These are phyloP conservation scores for Rosa lucieae DNA, from an alignment of 306 rosid genomes.

Conservation along the genomic window DNA sequence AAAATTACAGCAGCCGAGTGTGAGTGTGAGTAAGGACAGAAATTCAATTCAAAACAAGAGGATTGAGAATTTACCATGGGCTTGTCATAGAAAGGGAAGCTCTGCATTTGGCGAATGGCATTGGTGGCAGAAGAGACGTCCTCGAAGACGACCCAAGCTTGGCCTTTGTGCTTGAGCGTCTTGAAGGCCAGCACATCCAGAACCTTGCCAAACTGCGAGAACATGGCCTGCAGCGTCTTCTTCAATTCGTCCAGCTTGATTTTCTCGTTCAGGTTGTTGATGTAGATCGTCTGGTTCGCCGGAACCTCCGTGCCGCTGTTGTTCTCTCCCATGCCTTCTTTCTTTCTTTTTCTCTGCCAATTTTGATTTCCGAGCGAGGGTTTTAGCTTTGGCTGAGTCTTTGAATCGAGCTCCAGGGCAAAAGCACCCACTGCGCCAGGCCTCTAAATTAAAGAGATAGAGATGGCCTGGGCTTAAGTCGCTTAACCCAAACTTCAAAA, in stretches of 20 bases:
- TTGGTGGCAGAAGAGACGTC: slow-evolving; percentile 84
- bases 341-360: not conserved
- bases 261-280: slow-evolving; percentile 94
- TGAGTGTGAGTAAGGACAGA: not conserved
- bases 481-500: not conserved
- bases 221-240: slow-evolving; percentile 83
- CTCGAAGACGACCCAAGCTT: slow-evolving; percentile 95
- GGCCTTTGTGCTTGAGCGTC: slow-evolving; percentile 94
- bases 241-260: slow-evolving; percentile 94
- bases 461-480: not conserved
- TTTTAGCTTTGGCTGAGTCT: slow-evolving; percentile 2
- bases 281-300: slow-evolving; percentile 79
- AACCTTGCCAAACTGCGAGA: slow-evolving; percentile 96
- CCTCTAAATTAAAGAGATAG: not conserved
- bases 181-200: slow-evolving; percentile 85
- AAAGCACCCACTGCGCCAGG: not conserved
- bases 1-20: not conserved
- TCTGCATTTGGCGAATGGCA: slow-evolving; percentile 97
- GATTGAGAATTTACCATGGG: slow-evolving; percentile 63
- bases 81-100: slow-evolving; percentile 94
- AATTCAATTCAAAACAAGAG: not conserved
- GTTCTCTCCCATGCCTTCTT: slow-evolving; percentile 56
- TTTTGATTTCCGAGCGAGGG: not conserved
- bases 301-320: slow-evolving; percentile 49
- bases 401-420: not conserved